Evolutionary conservation across 2,329 filamentous ascomycete species (phyloP).

Genomic region (Ceratocystis lukuohia): DNA sequence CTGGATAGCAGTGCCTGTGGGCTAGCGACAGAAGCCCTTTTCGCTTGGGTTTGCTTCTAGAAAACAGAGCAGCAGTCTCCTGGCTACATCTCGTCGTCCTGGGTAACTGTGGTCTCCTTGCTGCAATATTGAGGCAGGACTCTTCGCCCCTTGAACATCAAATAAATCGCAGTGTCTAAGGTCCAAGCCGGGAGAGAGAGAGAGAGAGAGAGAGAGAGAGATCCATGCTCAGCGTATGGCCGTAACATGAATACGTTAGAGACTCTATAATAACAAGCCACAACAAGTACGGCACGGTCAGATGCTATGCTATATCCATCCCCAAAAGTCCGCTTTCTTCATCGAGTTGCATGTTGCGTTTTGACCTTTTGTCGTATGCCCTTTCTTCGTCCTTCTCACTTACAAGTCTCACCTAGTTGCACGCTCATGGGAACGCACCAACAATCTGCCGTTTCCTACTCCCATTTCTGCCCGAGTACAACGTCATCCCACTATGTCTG

Average conservation of each 20-base stretch:
- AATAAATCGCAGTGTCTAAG: neutral
- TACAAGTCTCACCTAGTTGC: neutral
- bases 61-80: neutral
- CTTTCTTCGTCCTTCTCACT: neutral
- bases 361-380: neutral
- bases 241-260: neutral
- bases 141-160: neutral
- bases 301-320: neutral
- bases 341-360: neutral
- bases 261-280: neutral
- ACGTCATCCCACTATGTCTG: neutral
- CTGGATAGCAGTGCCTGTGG: neutral
- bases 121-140: neutral
- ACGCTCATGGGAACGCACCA: neutral
- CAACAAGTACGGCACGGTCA: neutral
- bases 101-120: conserved; percentile 3
- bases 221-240: neutral
- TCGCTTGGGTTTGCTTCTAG: conserved; percentile 1
- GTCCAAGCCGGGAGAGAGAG: neutral
- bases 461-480: neutral
- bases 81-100: neutral
- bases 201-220: neutral
- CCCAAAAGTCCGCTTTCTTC: neutral
- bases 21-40: neutral
- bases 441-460: neutral